Evolutionary conservation across 306 rosid species (phyloP).

Genomic region (Sophora flavescens): DNA sequence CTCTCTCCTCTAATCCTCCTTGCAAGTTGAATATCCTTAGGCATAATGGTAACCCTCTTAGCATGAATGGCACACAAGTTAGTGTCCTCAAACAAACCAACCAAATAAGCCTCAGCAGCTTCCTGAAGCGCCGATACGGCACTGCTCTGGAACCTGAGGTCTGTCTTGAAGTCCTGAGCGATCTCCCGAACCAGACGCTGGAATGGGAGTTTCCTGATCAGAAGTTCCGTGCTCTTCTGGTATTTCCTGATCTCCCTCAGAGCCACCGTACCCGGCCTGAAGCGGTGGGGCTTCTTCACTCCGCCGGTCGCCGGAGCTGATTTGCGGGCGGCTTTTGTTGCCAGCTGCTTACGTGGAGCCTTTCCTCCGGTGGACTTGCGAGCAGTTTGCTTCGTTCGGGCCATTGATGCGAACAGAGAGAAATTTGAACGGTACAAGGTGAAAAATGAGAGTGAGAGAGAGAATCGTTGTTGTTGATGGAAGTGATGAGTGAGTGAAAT

Average conservation of each 20-base stretch:
- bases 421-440: not conserved
- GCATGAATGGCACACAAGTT: constrained; percentile 6
- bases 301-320: constrained; percentile 31
- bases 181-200: constrained; percentile 36
- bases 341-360: constrained; percentile 37
- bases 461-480: not conserved
- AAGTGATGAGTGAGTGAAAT: too few relatives aligned
- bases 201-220: constrained; percentile 34
- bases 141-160: constrained; percentile 34
- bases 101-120: constrained; percentile 19
- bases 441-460: too few relatives aligned
- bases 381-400: constrained; percentile 32
- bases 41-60: constrained; percentile 24
- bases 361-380: constrained; percentile 32
- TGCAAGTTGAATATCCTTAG: constrained; percentile 34
- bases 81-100: not conserved
- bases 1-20: constrained; percentile 35
- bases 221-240: constrained; percentile 42
- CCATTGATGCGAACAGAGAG: not conserved
- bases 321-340: constrained; percentile 21
- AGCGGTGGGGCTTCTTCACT: constrained; percentile 35
- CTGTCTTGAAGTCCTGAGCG: constrained; percentile 39
- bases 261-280: constrained; percentile 32
- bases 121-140: constrained; percentile 18
- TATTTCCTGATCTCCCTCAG: constrained; percentile 42